Evolutionary conservation across 345 rosid genomes (phyloP).

Genomic region (Linum trigynum): DNA sequence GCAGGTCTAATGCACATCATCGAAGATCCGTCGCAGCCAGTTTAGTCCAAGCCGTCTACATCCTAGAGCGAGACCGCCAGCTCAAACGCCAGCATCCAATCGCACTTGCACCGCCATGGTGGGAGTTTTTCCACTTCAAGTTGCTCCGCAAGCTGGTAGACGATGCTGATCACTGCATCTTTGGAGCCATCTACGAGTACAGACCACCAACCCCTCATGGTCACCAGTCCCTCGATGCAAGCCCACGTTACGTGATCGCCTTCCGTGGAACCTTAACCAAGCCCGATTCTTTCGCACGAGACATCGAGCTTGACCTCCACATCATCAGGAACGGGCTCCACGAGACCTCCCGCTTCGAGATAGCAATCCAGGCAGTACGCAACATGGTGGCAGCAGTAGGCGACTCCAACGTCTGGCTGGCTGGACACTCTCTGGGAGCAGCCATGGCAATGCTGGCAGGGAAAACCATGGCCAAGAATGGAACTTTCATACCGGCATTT

Average conservation of each 20-base stretch:
- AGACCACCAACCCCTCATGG: conserved; percentile 29
- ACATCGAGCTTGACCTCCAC: conserved; percentile 53
- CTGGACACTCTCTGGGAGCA: conserved; percentile 91
- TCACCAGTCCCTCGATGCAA: conserved; percentile 23
- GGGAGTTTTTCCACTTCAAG: conserved; percentile 64
- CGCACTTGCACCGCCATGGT: conserved; percentile 76
- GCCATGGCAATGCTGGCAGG: conserved; percentile 75
- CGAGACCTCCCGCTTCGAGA: conserved; percentile 56
- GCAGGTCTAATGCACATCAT: conserved; percentile 63
- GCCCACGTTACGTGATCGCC: conserved; percentile 60
- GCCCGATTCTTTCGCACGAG: conserved; percentile 55
- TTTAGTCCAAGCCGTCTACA: conserved; percentile 72
- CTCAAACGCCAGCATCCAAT: conserved; percentile 45
- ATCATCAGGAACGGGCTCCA: conserved; percentile 61
- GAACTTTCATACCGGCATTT: conserved; percentile 46
- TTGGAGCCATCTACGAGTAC: conserved; percentile 75
- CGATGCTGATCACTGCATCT: conserved; percentile 58
- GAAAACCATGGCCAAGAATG: conserved; percentile 58
- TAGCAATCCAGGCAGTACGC: conserved; percentile 64
- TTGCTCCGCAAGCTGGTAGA: conserved; percentile 53
- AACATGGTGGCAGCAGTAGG: conserved; percentile 59
- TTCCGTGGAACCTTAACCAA: conserved; percentile 77
- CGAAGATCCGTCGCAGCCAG: conserved; percentile 65
- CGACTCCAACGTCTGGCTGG: conserved; percentile 64
- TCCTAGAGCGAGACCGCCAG: conserved; percentile 84